Conservation (phyloP, 2,329 filamentous ascomycete genomes). For the Epichloe sp. region DNA sequence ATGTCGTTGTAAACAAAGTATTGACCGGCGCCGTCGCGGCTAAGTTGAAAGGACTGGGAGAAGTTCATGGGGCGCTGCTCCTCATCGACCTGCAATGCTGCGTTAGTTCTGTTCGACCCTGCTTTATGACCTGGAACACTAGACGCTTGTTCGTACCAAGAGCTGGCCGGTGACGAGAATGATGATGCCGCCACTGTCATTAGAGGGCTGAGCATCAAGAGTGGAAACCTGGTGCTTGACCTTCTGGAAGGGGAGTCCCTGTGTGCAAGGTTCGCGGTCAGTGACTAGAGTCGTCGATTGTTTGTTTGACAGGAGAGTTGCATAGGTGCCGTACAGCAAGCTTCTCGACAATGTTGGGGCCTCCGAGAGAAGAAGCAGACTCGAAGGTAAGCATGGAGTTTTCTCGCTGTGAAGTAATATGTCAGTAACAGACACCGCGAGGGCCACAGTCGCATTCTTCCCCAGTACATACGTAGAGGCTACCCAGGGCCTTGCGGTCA, state of each 20-base stretch:
- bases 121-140: background rate
- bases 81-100: slow-evolving; percentile 57
- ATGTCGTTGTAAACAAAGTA: slow-evolving; percentile 92
- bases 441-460: background rate
- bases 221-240: slow-evolving; percentile 68
- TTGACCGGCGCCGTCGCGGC: slow-evolving; percentile 51
- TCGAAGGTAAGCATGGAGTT: slow-evolving; percentile 93
- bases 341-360: slow-evolving; percentile 60
- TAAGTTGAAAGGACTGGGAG: slow-evolving; percentile 77
- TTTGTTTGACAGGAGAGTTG: background rate
- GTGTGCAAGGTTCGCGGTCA: slow-evolving; percentile 7
- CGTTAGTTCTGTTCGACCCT: background rate
- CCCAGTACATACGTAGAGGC: slow-evolving; percentile 67
- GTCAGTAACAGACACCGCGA: slow-evolving; percentile 2
- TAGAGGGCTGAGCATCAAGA: slow-evolving; percentile 70
- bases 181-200: slow-evolving; percentile 53
- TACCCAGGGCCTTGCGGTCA: slow-evolving; percentile 49
- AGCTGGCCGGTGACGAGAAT: slow-evolving; percentile 83
- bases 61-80: slow-evolving; percentile 82
- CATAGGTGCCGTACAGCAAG: slow-evolving; percentile 47
- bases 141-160: slow-evolving; percentile 43
- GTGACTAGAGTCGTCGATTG: background rate
- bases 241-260: slow-evolving; percentile 70
- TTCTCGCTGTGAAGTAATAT: slow-evolving; percentile 44
- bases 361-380: slow-evolving; percentile 52